These are phyloP conservation scores for Murraya koenigii DNA, from an alignment of 345 rosid species.

Conservation along the genomic window DNA sequence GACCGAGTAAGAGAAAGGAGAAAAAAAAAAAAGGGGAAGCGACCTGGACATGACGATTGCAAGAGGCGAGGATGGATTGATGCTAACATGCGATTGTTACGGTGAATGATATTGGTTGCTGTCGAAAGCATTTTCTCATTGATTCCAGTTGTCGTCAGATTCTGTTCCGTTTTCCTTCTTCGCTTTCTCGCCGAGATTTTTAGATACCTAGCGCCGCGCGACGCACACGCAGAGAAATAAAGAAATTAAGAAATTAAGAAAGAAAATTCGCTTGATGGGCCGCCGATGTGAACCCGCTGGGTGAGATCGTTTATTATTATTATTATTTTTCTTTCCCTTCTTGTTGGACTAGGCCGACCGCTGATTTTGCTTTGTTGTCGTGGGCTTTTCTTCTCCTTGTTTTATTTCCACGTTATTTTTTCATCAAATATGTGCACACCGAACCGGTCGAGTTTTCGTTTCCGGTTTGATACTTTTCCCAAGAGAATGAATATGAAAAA, in stretches of 20 bases:
- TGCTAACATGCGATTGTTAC: slow-evolving; percentile 21
- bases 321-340: too few relatives aligned
- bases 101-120: not conserved
- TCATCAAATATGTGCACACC: too few relatives aligned
- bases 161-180: not conserved
- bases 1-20: not conserved
- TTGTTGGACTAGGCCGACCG: not conserved
- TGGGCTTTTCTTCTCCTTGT: not conserved
- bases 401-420: not conserved
- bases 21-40: not conserved
- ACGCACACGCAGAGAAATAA: too few relatives aligned
- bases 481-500: too few relatives aligned
- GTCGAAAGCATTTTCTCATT: slow-evolving; percentile 51
- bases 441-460: too few relatives aligned
- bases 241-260: too few relatives aligned
- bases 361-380: not conserved
- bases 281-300: not conserved
- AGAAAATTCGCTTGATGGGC: not conserved
- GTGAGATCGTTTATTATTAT: not conserved
- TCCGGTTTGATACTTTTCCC: too few relatives aligned
- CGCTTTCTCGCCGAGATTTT: not conserved
- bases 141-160: slow-evolving; percentile 12
- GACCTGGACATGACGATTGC: slow-evolving; percentile 64
- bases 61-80: not conserved
- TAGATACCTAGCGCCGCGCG: too few relatives aligned